These are phyloP conservation scores for Rhexocercosporidium sp. DNA, from an alignment of 2,329 filamentous ascomycete species.

Conservation along the genomic window DNA sequence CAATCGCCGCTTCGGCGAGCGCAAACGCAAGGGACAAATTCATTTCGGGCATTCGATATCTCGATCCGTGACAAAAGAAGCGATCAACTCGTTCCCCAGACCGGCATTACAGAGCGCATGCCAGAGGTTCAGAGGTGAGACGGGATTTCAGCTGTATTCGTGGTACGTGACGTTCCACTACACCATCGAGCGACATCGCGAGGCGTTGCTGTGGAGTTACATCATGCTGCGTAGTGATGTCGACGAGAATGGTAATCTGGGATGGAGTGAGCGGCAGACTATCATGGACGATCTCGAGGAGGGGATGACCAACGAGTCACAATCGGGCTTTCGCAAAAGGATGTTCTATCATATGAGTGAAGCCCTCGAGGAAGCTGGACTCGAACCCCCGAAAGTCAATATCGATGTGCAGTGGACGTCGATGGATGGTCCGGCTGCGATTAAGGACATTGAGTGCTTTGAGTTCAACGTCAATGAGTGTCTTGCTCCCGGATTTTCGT, in stretches of 20 bases:
- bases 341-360: slow-evolving; percentile 47
- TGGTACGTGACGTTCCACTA: slow-evolving; percentile 52
- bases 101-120: slow-evolving; percentile 47
- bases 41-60: slow-evolving; percentile 51
- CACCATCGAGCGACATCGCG: slow-evolving; percentile 50
- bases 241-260: slow-evolving; percentile 47
- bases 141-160: slow-evolving; percentile 49
- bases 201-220: slow-evolving; percentile 50
- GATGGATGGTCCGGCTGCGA: slow-evolving; percentile 48
- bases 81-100: slow-evolving; percentile 48
- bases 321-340: slow-evolving; percentile 43
- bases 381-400: slow-evolving; percentile 48
- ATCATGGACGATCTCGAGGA: slow-evolving; percentile 46
- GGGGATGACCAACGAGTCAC: slow-evolving; percentile 44
- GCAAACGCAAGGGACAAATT: slow-evolving; percentile 50
- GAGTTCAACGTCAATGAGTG: slow-evolving; percentile 49
- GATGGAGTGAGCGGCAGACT: slow-evolving; percentile 46
- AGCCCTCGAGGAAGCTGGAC: slow-evolving; percentile 45
- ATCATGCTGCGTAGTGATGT: slow-evolving; percentile 47
- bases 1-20: slow-evolving; percentile 50
- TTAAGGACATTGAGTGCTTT: slow-evolving; percentile 48
- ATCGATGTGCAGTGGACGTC: slow-evolving; percentile 49
- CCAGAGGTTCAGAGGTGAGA: slow-evolving; percentile 50
- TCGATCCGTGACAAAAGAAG: slow-evolving; percentile 47
- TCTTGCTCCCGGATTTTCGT: slow-evolving; percentile 48